Evolutionary conservation across 106 monocot species (phyloP).

Genomic region (Gastrodia elata): DNA sequence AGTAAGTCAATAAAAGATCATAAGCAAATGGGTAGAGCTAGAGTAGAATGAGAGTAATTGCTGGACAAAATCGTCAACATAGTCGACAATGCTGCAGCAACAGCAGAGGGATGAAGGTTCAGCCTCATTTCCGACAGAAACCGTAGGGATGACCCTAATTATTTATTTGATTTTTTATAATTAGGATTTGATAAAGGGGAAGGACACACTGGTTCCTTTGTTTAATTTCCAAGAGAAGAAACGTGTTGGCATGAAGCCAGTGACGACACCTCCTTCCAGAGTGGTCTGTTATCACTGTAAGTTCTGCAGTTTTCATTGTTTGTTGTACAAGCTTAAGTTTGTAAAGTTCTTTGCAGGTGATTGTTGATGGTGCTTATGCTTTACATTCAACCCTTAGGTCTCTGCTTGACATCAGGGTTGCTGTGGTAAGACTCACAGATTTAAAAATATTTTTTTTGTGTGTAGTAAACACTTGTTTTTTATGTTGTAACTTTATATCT

Average conservation of each 20-base stretch:
- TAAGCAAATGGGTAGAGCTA: too few species aligned
- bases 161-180: conserved; percentile 8
- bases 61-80: too few species aligned
- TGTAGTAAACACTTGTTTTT: neutral
- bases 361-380: conserved; percentile 97
- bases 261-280: conserved; percentile 63
- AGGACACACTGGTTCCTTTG: conserved; percentile 63
- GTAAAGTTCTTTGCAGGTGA: conserved; percentile 44
- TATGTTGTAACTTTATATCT: neutral
- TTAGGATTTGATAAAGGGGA: conserved; percentile 78
- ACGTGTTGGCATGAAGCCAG: conserved; percentile 36
- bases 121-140: too few species aligned
- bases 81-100: too few species aligned
- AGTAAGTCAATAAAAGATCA: too few species aligned
- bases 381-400: conserved; percentile 83
- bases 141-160: too few species aligned
- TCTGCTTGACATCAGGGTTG: conserved; percentile 89
- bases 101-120: too few species aligned
- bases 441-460: neutral
- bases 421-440: conserved; percentile 52
- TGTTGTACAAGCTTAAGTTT: neutral
- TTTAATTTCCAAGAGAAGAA: conserved; percentile 91
- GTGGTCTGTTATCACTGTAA: conserved; percentile 30
- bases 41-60: too few species aligned
- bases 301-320: neutral